These are phyloP conservation scores for Sporobolomyces phaffii DNA, from an alignment of 768 basidiomycete genomes.

Conservation along the genomic window DNA sequence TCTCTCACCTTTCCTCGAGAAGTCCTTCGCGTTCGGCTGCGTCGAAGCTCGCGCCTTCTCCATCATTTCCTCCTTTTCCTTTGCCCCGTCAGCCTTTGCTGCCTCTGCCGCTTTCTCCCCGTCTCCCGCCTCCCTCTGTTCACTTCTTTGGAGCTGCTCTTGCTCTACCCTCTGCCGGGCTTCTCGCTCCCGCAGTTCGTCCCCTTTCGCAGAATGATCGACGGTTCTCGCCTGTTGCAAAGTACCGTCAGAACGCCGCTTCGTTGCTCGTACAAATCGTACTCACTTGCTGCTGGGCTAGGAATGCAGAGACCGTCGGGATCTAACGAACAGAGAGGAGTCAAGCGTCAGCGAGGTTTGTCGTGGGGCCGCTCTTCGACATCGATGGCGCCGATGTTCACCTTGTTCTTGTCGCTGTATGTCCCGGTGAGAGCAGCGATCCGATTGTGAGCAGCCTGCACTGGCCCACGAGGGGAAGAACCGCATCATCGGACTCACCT, in stretches of 20 bases:
- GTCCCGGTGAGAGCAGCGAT: neutral
- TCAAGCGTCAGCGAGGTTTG: neutral
- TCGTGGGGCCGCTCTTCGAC: neutral
- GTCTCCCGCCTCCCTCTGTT: neutral
- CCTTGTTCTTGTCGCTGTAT: slow-evolving; percentile 19
- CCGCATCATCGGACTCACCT: too few relatives aligned
- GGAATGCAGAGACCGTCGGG: slow-evolving; percentile 16
- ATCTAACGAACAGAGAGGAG: slow-evolving; percentile 10
- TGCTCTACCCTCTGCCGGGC: neutral
- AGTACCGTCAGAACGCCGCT: too few relatives aligned
- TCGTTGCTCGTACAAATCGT: too few relatives aligned
- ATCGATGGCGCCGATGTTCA: too few relatives aligned
- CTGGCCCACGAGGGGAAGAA: too few relatives aligned
- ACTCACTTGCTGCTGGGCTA: neutral
- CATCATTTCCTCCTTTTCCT: slow-evolving; percentile 34
- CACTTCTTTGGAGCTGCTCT: neutral
- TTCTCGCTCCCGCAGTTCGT: neutral
- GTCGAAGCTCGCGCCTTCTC: slow-evolving; percentile 18
- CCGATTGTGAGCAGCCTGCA: too few relatives aligned
- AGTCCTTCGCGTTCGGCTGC: slow-evolving; percentile 17
- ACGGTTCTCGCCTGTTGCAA: slow-evolving; percentile 2
- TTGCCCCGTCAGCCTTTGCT: neutral
- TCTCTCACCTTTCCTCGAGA: slow-evolving; percentile 27
- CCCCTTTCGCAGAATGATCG: slow-evolving; percentile 4
- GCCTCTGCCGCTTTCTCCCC: neutral